These are phyloP conservation scores for Carpinus fangiana DNA, from an alignment of 306 rosid species.

Conservation along the genomic window DNA sequence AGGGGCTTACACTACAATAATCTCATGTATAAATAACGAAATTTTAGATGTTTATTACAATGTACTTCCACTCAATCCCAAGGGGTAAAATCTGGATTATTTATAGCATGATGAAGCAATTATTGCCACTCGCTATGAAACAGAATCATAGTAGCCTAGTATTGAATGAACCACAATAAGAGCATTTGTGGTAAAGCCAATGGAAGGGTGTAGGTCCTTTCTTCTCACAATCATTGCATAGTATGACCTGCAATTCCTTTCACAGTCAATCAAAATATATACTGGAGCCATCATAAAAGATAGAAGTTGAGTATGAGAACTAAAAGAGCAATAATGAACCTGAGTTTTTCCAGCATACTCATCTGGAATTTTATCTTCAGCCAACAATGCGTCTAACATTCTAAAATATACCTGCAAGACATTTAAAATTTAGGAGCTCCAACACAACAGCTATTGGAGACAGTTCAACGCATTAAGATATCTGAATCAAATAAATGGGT, in stretches of 20 bases:
- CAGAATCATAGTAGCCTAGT: conserved; percentile 64
- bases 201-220: conserved; percentile 79
- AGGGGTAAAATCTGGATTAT: conserved; percentile 17
- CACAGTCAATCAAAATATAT: conserved; percentile 22
- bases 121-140: conserved; percentile 26
- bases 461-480: conserved; percentile 12
- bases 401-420: conserved; percentile 67
- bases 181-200: conserved; percentile 86
- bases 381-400: conserved; percentile 81
- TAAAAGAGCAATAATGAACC: conserved; percentile 47
- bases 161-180: conserved; percentile 80
- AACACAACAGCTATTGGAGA: conserved; percentile 16
- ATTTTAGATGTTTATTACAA: not conserved
- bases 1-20: not conserved
- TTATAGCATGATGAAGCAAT: conserved; percentile 9
- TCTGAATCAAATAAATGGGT: conserved; percentile 10
- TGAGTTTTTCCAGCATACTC: conserved; percentile 62
- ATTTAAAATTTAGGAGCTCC: conserved; percentile 25
- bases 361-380: conserved; percentile 68
- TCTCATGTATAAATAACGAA: not conserved
- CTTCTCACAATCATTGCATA: conserved; percentile 93
- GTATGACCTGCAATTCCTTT: conserved; percentile 61
- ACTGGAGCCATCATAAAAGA: conserved; percentile 7
- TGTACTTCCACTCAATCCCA: conserved; percentile 19
- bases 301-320: conserved; percentile 2